These are phyloP conservation scores for Talaromyces borbonicus DNA, from an alignment of 495 filamentous ascomycete species.

Conservation along the genomic window DNA sequence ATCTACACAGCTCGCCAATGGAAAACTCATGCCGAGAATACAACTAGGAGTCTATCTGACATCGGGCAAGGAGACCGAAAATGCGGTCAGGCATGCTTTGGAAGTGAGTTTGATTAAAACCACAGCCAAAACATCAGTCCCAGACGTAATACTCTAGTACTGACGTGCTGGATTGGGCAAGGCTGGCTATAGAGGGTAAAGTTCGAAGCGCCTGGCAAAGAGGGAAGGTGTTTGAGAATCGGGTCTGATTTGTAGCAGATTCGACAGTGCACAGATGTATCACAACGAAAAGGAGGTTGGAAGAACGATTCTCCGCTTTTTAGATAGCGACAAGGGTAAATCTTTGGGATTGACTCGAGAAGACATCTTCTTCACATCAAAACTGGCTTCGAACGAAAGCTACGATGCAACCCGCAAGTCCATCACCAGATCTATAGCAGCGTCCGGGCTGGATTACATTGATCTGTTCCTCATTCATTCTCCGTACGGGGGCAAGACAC, in stretches of 20 bases:
- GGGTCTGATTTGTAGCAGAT: not conserved
- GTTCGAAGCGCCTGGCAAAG: not conserved
- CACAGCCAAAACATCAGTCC: not conserved
- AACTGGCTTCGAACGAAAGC: slow-evolving; percentile 37
- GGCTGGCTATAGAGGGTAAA: slow-evolving; percentile 21
- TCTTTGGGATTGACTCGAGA: slow-evolving; percentile 35
- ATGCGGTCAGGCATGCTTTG: slow-evolving; percentile 42
- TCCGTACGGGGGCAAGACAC: slow-evolving; percentile 51
- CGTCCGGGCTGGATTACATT: slow-evolving; percentile 43
- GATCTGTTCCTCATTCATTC: slow-evolving; percentile 45
- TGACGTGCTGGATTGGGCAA: slow-evolving; percentile 5
- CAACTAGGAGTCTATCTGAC: slow-evolving; percentile 60
- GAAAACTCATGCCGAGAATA: slow-evolving; percentile 49
- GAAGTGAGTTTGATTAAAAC: slow-evolving; percentile 10
- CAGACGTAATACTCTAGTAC: not conserved
- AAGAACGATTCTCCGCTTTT: slow-evolving; percentile 3
- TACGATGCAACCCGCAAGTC: slow-evolving; percentile 43
- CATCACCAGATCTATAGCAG: slow-evolving; percentile 37
- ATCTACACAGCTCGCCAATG: slow-evolving; percentile 44
- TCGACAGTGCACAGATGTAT: slow-evolving; percentile 46
- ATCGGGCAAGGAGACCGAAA: slow-evolving; percentile 35
- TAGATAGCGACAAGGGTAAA: slow-evolving; percentile 30
- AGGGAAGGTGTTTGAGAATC: too few relatives aligned
- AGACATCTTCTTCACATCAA: slow-evolving; percentile 48
- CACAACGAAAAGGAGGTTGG: slow-evolving; percentile 42